Percentiles rank a stretch among this genome's conserved stretches.
Evolutionary conservation across 2,329 filamentous ascomycete species (phyloP).

Genomic region (Verticillium isaacii): DNA sequence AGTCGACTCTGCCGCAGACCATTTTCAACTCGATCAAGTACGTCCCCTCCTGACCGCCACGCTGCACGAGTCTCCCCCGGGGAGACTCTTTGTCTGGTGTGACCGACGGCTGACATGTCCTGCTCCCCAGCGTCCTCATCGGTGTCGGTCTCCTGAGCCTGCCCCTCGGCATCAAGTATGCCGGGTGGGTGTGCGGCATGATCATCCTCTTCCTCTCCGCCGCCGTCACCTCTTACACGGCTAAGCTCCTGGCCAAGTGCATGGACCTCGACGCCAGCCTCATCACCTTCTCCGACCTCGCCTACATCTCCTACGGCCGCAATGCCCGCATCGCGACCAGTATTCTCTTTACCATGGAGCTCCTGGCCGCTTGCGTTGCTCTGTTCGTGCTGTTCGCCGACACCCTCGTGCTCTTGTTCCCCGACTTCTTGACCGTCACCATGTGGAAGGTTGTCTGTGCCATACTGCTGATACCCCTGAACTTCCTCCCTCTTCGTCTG

Average conservation of each 20-base stretch:
- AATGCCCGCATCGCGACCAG: slow-evolving; percentile 78
- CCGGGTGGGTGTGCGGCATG: slow-evolving; percentile 83
- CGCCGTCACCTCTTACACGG: slow-evolving; percentile 77
- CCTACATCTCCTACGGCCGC: slow-evolving; percentile 83
- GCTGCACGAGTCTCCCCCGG: too few species aligned
- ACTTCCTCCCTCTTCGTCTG: slow-evolving; percentile 76
- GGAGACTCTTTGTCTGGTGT: not conserved
- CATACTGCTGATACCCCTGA: slow-evolving; percentile 71
- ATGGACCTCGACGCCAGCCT: slow-evolving; percentile 80
- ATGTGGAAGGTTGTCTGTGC: slow-evolving; percentile 86
- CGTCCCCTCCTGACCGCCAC: slow-evolving; percentile 6
- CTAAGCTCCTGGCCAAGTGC: slow-evolving; percentile 78
- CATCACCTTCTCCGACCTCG: slow-evolving; percentile 91
- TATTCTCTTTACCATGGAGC: slow-evolving; percentile 80
- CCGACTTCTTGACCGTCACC: slow-evolving; percentile 57
- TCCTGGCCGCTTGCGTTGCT: slow-evolving; percentile 84
- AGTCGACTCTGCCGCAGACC: slow-evolving; percentile 93
- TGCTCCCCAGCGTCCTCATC: slow-evolving; percentile 60
- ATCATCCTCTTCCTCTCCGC: slow-evolving; percentile 70
- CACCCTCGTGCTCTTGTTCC: slow-evolving; percentile 74
- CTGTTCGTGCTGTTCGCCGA: slow-evolving; percentile 91
- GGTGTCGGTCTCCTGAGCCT: slow-evolving; percentile 86
- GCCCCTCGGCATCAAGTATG: slow-evolving; percentile 80
- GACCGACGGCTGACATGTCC: slow-evolving; percentile 10
- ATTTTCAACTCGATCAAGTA: slow-evolving; percentile 92